Evolutionary conservation across 768 basidiomycete species (phyloP).

Genomic region (Lactifluus piperatus): DNA sequence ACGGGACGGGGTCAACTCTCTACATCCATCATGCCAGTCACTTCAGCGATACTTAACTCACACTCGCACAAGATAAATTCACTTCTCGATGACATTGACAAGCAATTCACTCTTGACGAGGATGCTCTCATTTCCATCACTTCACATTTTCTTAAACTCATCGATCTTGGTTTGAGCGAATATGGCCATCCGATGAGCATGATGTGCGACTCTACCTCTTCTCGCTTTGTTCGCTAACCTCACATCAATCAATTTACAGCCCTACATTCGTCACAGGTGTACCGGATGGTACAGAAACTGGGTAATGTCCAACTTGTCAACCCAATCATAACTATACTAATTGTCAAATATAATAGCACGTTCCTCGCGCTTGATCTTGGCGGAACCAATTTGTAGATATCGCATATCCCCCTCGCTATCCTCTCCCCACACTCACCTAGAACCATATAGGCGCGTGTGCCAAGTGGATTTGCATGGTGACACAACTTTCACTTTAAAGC

Average conservation of each 20-base stretch:
- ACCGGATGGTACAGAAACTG: slow-evolving; percentile 88
- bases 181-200: slow-evolving; percentile 86
- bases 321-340: background rate
- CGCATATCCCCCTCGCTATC: background rate
- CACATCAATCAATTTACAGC: slow-evolving; percentile 32
- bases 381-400: slow-evolving; percentile 87
- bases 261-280: slow-evolving; percentile 95
- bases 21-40: slow-evolving; percentile 11
- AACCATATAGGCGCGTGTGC: slow-evolving; percentile 75
- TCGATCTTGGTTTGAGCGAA: slow-evolving; percentile 57
- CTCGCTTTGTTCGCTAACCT: background rate
- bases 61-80: slow-evolving; percentile 13
- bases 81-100: slow-evolving; percentile 53
- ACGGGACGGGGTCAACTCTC: background rate
- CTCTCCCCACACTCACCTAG: slow-evolving; percentile 10
- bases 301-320: slow-evolving; percentile 40
- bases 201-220: slow-evolving; percentile 47
- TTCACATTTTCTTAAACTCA: slow-evolving; percentile 71
- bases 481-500: slow-evolving; percentile 79
- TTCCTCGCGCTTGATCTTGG: slow-evolving; percentile 96
- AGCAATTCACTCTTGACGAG: slow-evolving; percentile 60
- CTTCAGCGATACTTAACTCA: slow-evolving; percentile 9
- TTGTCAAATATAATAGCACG: slow-evolving; percentile 43
- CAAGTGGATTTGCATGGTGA: slow-evolving; percentile 88
- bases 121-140: slow-evolving; percentile 62